Base-by-base conservation (phyloP, 2,329 filamentous ascomycete genomes). In the Tolypocladium tundrense region DNA sequence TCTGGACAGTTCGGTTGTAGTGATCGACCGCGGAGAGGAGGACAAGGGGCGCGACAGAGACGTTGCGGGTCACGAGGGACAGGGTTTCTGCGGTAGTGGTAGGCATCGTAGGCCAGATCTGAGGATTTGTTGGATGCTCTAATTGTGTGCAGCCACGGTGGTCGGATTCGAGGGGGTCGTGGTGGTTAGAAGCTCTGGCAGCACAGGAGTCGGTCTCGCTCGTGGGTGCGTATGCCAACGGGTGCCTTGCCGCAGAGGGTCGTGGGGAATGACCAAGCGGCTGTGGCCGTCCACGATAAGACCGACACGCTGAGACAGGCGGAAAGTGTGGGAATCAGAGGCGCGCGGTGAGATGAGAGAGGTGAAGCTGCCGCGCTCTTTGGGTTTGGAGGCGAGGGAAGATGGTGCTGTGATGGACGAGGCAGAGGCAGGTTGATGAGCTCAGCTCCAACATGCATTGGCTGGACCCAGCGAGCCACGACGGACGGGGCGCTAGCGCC, bases 1-100 rank as follows among this genome's bases (percentile, higher is more conserved):
- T 96, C 67, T 88, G 89, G 63, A 87, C 88, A 62, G 90, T 90
- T 64, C 94, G 89, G 73, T 95, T 95, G 79, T 96, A 99, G 78
- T 99, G 94, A 79, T 99, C 94, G 82, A 96, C 94, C 67, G 88
- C 92, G 64, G 93, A 97, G 70, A 99, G 90, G 66, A 99, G 90
- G 69, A 99, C 94, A 72, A 99, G 87, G 67, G 94, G 94, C 69
- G 94, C 94, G 75, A 99, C 93, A 66, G 93, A 96, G 75, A 99
- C 94, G 76, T 88, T 96, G 75, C 91, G 87, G 69, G 87, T 93
- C 73, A 97, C 91, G 72, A 97, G 88, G 66, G 90, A 95, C 73
- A 97, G 86, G 65, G 93, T 95, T 80, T 97, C 93, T 75, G 92
- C 91, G 72, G 93, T 97, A 65, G 93, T 97, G 75, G 93, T 87